Conservation (phyloP, 140 eudicot genomes). For the Stevia rebaudiana region DNA sequence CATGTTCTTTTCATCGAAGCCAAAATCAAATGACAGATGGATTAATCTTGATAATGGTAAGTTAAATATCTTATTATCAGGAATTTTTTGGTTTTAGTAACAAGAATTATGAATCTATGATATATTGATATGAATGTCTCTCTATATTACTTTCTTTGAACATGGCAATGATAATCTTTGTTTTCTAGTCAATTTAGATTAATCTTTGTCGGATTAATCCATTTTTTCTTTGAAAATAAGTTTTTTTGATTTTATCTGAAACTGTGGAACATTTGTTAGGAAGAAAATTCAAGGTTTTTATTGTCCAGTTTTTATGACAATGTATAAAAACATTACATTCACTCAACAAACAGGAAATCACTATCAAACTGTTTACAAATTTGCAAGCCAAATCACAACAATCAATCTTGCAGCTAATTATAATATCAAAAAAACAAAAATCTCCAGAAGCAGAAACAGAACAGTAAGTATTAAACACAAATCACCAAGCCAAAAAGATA, state of each 20-base stretch:
- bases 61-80: slow-evolving; percentile 1
- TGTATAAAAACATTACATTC: slow-evolving; percentile 9
- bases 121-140: slow-evolving; percentile 9
- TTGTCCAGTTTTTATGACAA: neutral
- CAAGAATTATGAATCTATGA: slow-evolving; percentile 11
- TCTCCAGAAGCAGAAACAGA: neutral
- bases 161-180: neutral
- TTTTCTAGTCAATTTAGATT: neutral
- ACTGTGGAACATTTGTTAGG: neutral
- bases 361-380: slow-evolving; percentile 10
- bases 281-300: neutral
- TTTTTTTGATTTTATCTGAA: neutral
- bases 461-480: slow-evolving; percentile 17
- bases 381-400: slow-evolving; percentile 30
- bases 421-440: neutral
- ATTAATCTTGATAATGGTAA: slow-evolving; percentile 17
- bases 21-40: slow-evolving; percentile 54
- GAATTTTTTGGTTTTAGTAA: slow-evolving; percentile 1
- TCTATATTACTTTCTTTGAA: neutral
- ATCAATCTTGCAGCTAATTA: slow-evolving; percentile 13
- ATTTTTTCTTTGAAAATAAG: neutral
- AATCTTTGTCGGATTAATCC: neutral
- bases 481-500: neutral
- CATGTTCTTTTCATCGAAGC: slow-evolving; percentile 88
- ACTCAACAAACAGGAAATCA: slow-evolving; percentile 20